A percentile compares a stretch with the other conserved stretches of the same genome.
phyloP scores from a whole-genome alignment of 768 basidiomycete species.

The Amanita thiersii region DNA sequence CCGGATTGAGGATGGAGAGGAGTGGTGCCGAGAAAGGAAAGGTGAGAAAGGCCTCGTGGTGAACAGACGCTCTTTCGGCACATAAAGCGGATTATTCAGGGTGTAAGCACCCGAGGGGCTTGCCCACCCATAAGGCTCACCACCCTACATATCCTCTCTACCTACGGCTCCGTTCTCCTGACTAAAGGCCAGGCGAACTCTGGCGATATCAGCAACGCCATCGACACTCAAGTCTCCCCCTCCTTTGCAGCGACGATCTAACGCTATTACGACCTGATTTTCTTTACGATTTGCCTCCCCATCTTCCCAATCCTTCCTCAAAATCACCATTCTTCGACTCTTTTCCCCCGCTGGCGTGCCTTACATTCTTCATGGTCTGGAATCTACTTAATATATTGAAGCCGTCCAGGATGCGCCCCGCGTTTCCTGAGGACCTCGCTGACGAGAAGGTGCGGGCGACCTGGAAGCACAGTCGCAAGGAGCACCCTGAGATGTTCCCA shows the following conservation, averaged over 20 bases:
- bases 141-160: neutral
- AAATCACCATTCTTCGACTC: neutral
- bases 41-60: conserved; percentile 7
- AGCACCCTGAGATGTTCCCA: no score
- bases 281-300: neutral
- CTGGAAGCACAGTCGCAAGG: no score
- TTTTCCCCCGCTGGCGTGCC: neutral
- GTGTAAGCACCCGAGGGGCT: neutral
- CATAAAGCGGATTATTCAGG: conserved; percentile 5
- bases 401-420: conserved; percentile 8
- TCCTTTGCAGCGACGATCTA: conserved; percentile 1
- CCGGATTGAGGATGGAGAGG: no score
- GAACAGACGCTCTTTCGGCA: conserved; percentile 3
- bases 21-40: no score
- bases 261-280: conserved; percentile 7
- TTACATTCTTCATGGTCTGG: neutral
- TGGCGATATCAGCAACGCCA: neutral
- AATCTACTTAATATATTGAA: conserved; percentile 2
- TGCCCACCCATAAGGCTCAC: neutral
- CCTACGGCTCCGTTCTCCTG: neutral
- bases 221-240: conserved; percentile 3
- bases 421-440: neutral
- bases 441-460: conserved; percentile 5
- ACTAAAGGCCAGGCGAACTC: neutral
- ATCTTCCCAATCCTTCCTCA: neutral